A percentile compares a stretch with the other conserved stretches of the same genome.
These are phyloP conservation scores for Solanum hybrid DNA, from an alignment of 305 asterid genomes.

Conservation along the genomic window DNA sequence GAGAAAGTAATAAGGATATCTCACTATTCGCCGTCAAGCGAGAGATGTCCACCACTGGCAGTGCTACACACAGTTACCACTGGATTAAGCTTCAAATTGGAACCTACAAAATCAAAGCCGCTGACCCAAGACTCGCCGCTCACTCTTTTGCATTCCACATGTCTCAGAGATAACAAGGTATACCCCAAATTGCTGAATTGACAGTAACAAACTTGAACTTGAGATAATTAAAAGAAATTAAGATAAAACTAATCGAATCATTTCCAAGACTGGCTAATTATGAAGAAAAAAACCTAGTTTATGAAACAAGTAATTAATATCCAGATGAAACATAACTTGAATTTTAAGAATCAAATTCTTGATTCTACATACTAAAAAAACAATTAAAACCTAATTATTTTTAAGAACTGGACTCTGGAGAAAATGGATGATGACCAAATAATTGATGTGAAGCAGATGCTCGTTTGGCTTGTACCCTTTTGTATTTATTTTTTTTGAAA, in stretches of 20 bases:
- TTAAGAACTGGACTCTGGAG: conserved; percentile 9
- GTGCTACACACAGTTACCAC: conserved; percentile 67
- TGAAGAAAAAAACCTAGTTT: neutral
- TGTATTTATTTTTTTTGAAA: neutral
- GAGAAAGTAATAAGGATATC: conserved; percentile 64
- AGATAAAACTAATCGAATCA: neutral
- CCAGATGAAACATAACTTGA: neutral
- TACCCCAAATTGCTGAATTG: conserved; percentile 18
- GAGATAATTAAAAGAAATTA: neutral
- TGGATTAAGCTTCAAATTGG: conserved; percentile 74
- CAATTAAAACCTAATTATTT: neutral
- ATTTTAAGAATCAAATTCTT: neutral
- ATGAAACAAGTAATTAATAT: neutral
- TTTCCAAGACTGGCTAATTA: neutral
- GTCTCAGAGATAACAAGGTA: conserved; percentile 98
- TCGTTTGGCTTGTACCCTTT: conserved; percentile 1
- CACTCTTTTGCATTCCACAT: conserved; percentile 67
- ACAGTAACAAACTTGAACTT: conserved; percentile 2
- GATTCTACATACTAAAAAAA: neutral
- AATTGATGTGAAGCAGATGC: neutral
- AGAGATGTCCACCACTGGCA: conserved; percentile 92
- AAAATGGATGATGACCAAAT: conserved; percentile 3
- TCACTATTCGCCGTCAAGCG: conserved; percentile 73
- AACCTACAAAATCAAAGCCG: conserved; percentile 34
- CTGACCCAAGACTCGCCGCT: conserved; percentile 62